Base-by-base conservation (phyloP, 495 filamentous ascomycete species). In the Pseudevernia furfuracea region DNA sequence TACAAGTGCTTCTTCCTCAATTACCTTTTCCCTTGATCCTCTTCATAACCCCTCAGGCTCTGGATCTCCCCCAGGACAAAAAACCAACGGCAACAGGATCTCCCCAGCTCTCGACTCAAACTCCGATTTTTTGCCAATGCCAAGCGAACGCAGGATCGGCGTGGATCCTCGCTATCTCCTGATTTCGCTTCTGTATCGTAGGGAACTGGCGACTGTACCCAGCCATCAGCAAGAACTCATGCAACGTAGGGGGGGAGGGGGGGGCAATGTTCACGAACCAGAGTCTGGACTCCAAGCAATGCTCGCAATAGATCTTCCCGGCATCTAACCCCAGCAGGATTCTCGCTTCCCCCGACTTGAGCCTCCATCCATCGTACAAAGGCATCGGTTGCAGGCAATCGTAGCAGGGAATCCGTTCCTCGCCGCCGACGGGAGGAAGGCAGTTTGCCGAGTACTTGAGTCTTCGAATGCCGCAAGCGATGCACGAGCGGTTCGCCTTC, bases 401-500 rank as follows among this genome's bases (percentile, higher is more conserved):
- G 15, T 23, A 34, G 53, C 25, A 34, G n/a, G 53, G 53, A 23
- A 57, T 57, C 15, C 28, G 53, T 6, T 32, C 3, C 25, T 57
- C 28, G 53, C 34, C 25, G 21, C 34, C 30, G 15, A 57, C 25
- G 14, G 6, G 0, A 12, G 53, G 53, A 15, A 57, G 53, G 15
- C 14, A 32, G 1, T 14, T 34, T 4, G 15, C 8, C 53, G 53
- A 32, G n/a, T 57, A 34, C 2, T 57, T 34, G 2, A 1, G 1
- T 12, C 6, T 37, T 32, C 34, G 30, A 57, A 57, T 57, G 53
- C 53, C 53, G 21, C 53, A 57, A 28, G 53, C 53, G 21, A 57
- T 17, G 53, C 53, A 57, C 4, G 21, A 34, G 15, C 53, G 53
- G 15, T 57, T 57, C 1, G 53, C 30, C 30, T 57, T 57, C 5